Conservation (phyloP, 495 filamentous ascomycete species). For the Oleoguttula mirabilis region DNA sequence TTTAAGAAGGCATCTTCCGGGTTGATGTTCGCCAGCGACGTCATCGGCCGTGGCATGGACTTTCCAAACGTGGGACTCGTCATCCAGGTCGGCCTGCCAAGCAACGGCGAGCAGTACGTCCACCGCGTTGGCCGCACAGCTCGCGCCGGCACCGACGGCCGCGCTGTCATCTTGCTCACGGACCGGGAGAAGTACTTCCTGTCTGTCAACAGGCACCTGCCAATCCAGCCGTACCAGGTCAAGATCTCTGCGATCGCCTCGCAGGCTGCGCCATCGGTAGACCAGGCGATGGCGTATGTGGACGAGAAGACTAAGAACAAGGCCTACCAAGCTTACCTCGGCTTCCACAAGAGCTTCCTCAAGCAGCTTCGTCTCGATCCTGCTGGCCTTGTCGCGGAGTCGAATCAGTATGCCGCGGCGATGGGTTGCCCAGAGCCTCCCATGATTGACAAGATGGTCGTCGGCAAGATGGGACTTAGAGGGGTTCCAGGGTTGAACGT, state of each 20-base stretch:
- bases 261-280: conserved; percentile 22
- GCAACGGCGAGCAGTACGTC: conserved; percentile 54
- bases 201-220: conserved; percentile 39
- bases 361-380: conserved; percentile 34
- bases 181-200: conserved; percentile 49
- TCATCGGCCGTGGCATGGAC: conserved; percentile 65
- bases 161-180: conserved; percentile 52
- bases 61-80: conserved; percentile 63
- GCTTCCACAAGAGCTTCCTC: conserved; percentile 41
- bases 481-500: conserved; percentile 31
- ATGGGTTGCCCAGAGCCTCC: conserved; percentile 38
- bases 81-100: conserved; percentile 54
- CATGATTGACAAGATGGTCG: conserved; percentile 31
- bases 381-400: conserved; percentile 31
- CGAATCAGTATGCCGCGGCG: conserved; percentile 36
- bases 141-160: conserved; percentile 56
- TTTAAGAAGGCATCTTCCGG: conserved; percentile 46
- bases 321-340: conserved; percentile 46
- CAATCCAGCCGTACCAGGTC: conserved; percentile 42
- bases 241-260: conserved; percentile 30
- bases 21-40: conserved; percentile 56
- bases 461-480: conserved; percentile 45
- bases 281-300: conserved; percentile 28
- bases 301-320: conserved; percentile 41
- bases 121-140: conserved; percentile 64